Base-by-base conservation (phyloP, 2,329 filamentous ascomycete species). In the Diatrype stigma region DNA sequence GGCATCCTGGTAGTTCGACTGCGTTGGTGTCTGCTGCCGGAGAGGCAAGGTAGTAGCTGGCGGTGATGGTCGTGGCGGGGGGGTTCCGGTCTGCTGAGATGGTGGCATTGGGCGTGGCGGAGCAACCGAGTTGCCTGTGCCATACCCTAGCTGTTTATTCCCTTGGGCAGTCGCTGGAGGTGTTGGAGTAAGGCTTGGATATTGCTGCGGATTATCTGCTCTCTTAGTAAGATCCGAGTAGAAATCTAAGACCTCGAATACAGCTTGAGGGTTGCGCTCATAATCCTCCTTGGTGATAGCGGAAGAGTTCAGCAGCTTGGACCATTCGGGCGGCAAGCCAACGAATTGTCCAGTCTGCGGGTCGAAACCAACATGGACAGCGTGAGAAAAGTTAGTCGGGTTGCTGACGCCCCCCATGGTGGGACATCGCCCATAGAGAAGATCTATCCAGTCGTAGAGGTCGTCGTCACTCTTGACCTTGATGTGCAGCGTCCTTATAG, bases 211-310 rank as follows among this genome's bases (percentile, higher is more conserved):
- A 63, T 90, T 85, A 51, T 90, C 84, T 47, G 82, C 79, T 55
- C 86, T 78, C 73, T 90, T 90, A 56, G 87, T 86, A 45, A 92
- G 86, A 68, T 91, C 88, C 1, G 88, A 90, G 72, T 92, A 93
- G 72, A 93, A 93, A 67, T 92, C 87, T 17, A 93, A 75, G 42
- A 90, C 89, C 66, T 93, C 89, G 50, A 90, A 85, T 23, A 84
- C 87, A 52, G 84, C 90, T 74, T 93, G 87, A 5, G 94, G 94
- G 65, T 99, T 96, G 66, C 94, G 92, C 72, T 96, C 90, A 71
- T 97, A 97, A 68, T 99, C 94, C 64, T 99, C 94, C 72, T 96
- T 96, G 53, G 94, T 97, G 64, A 99, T 94, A 52, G 94, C 94
- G 2, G 94, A 97, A 8, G 91, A 92, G 64, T 94, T 97, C 59